Percentiles rank a stretch among this genome's conserved stretches.
These are phyloP conservation scores for Pinus tabuliformis DNA, from an alignment of 75 land plant species.

Conservation along the genomic window DNA sequence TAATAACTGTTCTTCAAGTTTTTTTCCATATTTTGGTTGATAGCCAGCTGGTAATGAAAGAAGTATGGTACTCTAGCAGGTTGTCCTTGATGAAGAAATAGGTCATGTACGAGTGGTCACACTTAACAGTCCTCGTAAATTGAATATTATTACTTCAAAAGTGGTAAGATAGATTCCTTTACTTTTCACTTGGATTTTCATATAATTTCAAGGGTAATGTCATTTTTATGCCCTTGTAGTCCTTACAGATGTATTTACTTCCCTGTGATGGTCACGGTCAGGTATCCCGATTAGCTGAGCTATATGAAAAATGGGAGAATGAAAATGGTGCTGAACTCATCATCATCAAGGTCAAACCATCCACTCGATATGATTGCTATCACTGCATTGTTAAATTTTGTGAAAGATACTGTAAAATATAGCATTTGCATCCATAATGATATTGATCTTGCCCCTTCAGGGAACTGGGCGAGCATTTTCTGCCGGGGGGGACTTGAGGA, in stretches of 20 bases:
- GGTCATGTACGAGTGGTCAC: slow-evolving; percentile 59
- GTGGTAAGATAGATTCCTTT: slow-evolving; percentile 44
- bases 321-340: slow-evolving; percentile 67
- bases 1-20: too few relatives aligned
- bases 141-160: slow-evolving; percentile 70
- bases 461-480: slow-evolving; percentile 89
- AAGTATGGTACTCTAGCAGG: slow-evolving; percentile 21
- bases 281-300: slow-evolving; percentile 63
- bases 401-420: too few relatives aligned
- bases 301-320: slow-evolving; percentile 80
- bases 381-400: too few relatives aligned
- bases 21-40: too few relatives aligned
- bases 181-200: too few relatives aligned
- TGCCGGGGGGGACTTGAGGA: slow-evolving; percentile 93
- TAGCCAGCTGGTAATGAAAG: too few relatives aligned
- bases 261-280: slow-evolving; percentile 16
- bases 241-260: too few relatives aligned
- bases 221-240: too few relatives aligned
- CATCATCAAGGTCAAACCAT: slow-evolving; percentile 63
- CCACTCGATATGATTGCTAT: too few relatives aligned
- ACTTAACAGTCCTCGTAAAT: slow-evolving; percentile 71
- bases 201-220: too few relatives aligned
- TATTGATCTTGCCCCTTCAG: slow-evolving; percentile 22
- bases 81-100: slow-evolving; percentile 57
- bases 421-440: too few relatives aligned